Evolutionary conservation across 1,284 basidiomycete species (phyloP).

Genomic region (Vanrija humicola): DNA sequence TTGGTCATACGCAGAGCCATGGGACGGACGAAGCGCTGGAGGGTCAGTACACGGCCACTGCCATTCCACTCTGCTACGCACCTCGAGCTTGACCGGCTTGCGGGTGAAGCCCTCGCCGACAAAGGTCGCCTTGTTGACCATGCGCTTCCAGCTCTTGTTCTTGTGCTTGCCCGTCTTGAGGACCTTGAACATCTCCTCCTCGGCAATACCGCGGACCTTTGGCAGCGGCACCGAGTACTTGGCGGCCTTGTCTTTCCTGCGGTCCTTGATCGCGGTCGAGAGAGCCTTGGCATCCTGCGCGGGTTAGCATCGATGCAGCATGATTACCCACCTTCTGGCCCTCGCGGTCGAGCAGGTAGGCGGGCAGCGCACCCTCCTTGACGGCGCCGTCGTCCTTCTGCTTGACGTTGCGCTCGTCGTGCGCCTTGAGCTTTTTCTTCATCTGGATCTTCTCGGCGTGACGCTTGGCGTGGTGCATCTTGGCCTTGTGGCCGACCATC

Average conservation of each 20-base stretch:
- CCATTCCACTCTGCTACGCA: conserved; percentile 6
- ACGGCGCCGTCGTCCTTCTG: conserved; percentile 76
- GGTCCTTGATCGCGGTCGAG: conserved; percentile 96
- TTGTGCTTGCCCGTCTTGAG: conserved; percentile 97
- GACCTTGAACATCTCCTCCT: conserved; percentile 99
- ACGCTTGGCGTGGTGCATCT: conserved; percentile 91
- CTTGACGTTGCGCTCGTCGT: conserved; percentile 98
- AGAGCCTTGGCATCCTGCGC: conserved; percentile 84
- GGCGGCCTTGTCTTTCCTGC: conserved; percentile 97
- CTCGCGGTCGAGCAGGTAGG: conserved; percentile 94
- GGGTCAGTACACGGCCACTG: not conserved
- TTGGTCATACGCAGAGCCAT: conserved; percentile 98
- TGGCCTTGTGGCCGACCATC: conserved; percentile 94
- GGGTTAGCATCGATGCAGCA: too few relatives aligned
- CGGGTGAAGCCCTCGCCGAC: conserved; percentile 97
- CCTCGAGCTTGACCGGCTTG: conserved; percentile 97
- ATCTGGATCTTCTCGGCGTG: conserved; percentile 98
- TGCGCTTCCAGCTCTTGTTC: conserved; percentile 97
- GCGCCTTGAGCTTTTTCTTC: conserved; percentile 98
- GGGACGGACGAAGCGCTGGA: conserved; percentile 80
- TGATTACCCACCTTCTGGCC: conserved; percentile 71
- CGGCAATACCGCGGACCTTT: conserved; percentile 95
- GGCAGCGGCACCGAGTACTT: conserved; percentile 96
- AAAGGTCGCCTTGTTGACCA: conserved; percentile 99
- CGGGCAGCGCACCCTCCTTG: conserved; percentile 83